Evolutionary conservation across 2,329 filamentous ascomycete genomes (phyloP), one percentile per base, ranked within the genome.

Genomic region (Phaeoacremonium minimum): DNA sequence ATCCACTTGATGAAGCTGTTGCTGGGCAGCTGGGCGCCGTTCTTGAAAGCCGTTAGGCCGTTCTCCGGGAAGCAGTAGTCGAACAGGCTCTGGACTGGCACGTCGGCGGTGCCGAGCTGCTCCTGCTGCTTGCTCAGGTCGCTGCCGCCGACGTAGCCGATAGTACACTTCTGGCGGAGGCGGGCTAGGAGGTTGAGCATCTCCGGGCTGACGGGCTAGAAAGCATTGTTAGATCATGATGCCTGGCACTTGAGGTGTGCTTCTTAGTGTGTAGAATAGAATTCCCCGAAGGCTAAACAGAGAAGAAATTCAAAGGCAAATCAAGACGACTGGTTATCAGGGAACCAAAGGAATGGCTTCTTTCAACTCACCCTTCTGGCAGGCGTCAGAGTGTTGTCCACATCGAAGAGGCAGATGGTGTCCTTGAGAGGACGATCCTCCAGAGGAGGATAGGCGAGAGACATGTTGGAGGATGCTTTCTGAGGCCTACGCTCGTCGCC

Each of bases 21-120:
- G 53, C 80, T 81, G 2, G 83, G 72, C 40, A 97, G 78, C 37
- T 77, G 73, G 59, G 82, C 65, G 52, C 91, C 93, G 55, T 90
- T 67, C 56, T 89, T 88, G 74, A 77, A 95, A 30, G 91, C 93
- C 2, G 86, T 94, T 49, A 98, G 79, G 9, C 93, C 93, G 67
- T 98, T 98, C 71, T 98, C 93, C 41, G 89, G 73, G 70, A 98
- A 98, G 77, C 85, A 93, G 70, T 87, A 98, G 73, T 98, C 93
- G 72, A 98, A 98, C 54, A 97, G 81, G 44, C 79, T 72, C 35
- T 82, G 89, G 43, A 97, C 91, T 49, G 83, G 74, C 18, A 66
- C 62, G 40, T 75, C 67, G 17, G 76, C 60, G 4, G 78, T 75
- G 59, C 89, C 89, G 44, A 97, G 78, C 69, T 97, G 91, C 66